Evolutionary conservation across 495 filamentous ascomycete genomes (phyloP).

Genomic region (Penicillium ucsense): DNA sequence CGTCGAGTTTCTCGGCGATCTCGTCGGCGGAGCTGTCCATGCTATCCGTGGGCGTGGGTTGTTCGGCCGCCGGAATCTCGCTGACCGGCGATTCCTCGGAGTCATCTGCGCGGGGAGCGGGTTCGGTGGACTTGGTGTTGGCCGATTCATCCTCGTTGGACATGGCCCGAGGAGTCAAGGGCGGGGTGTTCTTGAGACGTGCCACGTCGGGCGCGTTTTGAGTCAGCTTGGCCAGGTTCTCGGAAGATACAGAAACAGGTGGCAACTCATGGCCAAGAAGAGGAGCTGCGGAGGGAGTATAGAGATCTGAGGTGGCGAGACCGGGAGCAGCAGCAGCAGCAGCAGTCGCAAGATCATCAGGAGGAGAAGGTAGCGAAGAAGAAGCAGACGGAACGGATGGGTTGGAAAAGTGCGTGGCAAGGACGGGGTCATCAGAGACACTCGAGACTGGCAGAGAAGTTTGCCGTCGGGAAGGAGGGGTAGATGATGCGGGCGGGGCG

Average conservation of each 20-base stretch:
- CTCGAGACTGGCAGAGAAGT: constrained; percentile 51
- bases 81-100: constrained; percentile 14
- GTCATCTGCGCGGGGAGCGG: constrained; percentile 16
- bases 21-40: constrained; percentile 28
- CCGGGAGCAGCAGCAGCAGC: too few species aligned
- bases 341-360: too few species aligned
- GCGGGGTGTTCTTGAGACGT: constrained; percentile 75
- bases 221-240: constrained; percentile 83
- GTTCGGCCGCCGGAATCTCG: constrained; percentile 10
- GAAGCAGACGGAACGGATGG: constrained; percentile 49
- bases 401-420: constrained; percentile 67
- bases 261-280: constrained; percentile 42
- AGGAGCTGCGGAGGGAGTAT: constrained; percentile 38
- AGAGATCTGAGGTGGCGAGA: too few species aligned
- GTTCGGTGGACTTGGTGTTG: constrained; percentile 24
- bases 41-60: constrained; percentile 12
- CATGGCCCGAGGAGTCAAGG: constrained; percentile 76
- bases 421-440: constrained; percentile 57
- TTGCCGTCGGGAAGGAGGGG: constrained; percentile 39
- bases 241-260: constrained; percentile 45
- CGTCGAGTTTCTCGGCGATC: constrained; percentile 34
- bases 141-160: constrained; percentile 49
- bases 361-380: constrained; percentile 41
- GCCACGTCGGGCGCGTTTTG: constrained; percentile 50
- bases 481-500: constrained; percentile 16